These are phyloP conservation scores for Hysterangium stoloniferum DNA, from an alignment of 768 basidiomycete species.

Conservation along the genomic window DNA sequence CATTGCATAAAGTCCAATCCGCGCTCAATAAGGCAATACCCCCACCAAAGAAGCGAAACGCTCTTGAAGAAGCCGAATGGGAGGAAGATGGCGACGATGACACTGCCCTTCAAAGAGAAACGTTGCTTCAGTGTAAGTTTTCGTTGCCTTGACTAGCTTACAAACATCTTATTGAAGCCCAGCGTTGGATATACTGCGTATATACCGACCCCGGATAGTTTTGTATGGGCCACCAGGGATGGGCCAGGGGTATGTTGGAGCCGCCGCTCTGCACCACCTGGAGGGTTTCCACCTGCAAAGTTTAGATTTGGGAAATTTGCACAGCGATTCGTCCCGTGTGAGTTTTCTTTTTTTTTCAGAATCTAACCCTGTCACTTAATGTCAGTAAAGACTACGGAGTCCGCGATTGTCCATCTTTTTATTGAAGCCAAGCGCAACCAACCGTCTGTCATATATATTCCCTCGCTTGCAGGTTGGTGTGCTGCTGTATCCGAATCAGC, in stretches of 20 bases:
- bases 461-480: slow-evolving; percentile 81
- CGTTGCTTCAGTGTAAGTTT: slow-evolving; percentile 74
- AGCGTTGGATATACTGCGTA: slow-evolving; percentile 89
- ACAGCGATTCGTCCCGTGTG: slow-evolving; percentile 86
- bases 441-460: slow-evolving; percentile 92
- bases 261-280: slow-evolving; percentile 85
- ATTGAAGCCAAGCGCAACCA: slow-evolving; percentile 96
- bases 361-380: background rate
- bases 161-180: slow-evolving; percentile 10
- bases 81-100: slow-evolving; percentile 70
- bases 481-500: slow-evolving; percentile 77
- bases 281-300: slow-evolving; percentile 96
- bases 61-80: slow-evolving; percentile 92
- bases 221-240: slow-evolving; percentile 77
- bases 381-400: slow-evolving; percentile 65
- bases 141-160: background rate
- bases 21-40: slow-evolving; percentile 75
- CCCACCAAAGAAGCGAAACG: slow-evolving; percentile 67
- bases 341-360: slow-evolving; percentile 19
- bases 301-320: slow-evolving; percentile 80
- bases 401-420: slow-evolving; percentile 90
- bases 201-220: slow-evolving; percentile 84
- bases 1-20: slow-evolving; percentile 63
- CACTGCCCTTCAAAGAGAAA: slow-evolving; percentile 83
- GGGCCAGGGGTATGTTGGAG: slow-evolving; percentile 87